Evolutionary conservation across 1,284 basidiomycete species (phyloP).

Genomic region (Apiotrichum siamense): DNA sequence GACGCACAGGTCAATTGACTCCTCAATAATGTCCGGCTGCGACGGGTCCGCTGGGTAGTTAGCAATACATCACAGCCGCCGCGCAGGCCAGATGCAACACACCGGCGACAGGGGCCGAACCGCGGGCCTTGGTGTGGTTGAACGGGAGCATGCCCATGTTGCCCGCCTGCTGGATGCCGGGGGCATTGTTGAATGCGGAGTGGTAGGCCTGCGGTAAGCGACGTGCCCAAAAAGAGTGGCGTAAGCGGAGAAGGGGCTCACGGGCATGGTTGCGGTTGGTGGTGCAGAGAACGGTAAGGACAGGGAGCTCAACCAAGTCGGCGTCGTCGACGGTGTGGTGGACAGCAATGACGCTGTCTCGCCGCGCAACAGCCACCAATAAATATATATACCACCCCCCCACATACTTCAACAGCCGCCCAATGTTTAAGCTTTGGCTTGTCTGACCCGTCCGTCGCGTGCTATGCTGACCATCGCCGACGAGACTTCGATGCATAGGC

Average conservation of each 20-base stretch:
- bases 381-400: too few species aligned
- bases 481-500: too few species aligned
- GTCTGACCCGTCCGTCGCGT: too few species aligned
- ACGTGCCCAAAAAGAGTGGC: background rate
- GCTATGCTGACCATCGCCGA: too few species aligned
- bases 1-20: conserved; percentile 84
- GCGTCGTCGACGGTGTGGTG: background rate
- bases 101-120: conserved; percentile 70
- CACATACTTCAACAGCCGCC: too few species aligned
- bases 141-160: conserved; percentile 89
- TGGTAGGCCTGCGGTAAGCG: conserved; percentile 74
- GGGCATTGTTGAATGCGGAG: conserved; percentile 84
- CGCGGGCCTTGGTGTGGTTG: conserved; percentile 73
- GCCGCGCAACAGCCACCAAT: too few species aligned
- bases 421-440: too few species aligned
- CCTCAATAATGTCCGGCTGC: conserved; percentile 86
- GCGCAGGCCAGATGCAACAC: conserved; percentile 54
- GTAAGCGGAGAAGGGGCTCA: conserved; percentile 4
- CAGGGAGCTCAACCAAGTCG: background rate
- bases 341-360: conserved; percentile 14
- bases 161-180: conserved; percentile 74
- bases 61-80: background rate
- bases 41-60: conserved; percentile 59
- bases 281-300: conserved; percentile 1
- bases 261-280: conserved; percentile 19